phyloP scores from a whole-genome alignment of 257 asterid species.

The Solanum dulcamara region DNA sequence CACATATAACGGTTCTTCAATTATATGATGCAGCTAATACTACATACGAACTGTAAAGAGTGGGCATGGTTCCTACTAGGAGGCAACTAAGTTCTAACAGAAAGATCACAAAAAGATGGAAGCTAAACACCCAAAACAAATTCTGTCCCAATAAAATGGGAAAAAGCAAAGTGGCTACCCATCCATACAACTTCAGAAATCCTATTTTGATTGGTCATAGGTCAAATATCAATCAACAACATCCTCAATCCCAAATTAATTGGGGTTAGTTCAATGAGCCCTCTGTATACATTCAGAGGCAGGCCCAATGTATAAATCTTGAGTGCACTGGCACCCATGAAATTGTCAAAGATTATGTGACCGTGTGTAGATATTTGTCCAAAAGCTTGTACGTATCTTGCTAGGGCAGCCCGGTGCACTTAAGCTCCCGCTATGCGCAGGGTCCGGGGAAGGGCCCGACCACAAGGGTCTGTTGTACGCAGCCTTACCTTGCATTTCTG shows the following conservation, averaged over 20 bases:
- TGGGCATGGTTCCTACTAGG: neutral
- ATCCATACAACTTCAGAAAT: neutral
- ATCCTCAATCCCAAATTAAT: neutral
- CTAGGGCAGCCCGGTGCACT: too few species aligned
- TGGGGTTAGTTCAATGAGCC: neutral
- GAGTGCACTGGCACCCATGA: neutral
- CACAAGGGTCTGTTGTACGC: too few species aligned
- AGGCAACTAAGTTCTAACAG: neutral
- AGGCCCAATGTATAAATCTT: neutral
- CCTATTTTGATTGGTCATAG: neutral
- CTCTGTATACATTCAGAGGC: neutral
- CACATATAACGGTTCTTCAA: neutral
- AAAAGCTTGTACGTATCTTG: neutral
- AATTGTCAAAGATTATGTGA: neutral
- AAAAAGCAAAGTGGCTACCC: neutral
- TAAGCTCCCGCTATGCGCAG: too few species aligned
- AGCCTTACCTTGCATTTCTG: too few species aligned
- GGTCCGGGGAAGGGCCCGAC: too few species aligned
- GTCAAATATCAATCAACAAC: neutral
- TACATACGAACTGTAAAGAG: neutral
- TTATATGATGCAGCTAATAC: neutral
- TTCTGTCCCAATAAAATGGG: neutral
- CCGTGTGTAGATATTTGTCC: neutral
- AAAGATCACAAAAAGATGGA: neutral
- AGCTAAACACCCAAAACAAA: neutral